phyloP scores from a whole-genome alignment of 2,329 filamentous ascomycete genomes.

The Colletotrichum navitas region DNA sequence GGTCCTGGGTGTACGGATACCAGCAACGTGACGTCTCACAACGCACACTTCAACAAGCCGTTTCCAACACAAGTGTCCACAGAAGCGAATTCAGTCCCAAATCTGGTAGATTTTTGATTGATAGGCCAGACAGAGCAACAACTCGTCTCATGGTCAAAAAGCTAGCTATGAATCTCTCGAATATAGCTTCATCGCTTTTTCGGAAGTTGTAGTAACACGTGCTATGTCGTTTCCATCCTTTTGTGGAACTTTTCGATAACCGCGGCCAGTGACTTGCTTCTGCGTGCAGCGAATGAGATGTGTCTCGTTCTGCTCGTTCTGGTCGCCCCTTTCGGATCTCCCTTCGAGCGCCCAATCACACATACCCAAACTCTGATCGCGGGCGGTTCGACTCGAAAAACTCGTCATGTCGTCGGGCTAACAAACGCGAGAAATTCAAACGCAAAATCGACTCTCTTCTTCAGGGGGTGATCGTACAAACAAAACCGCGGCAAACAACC shows the following conservation, averaged over 20 bases:
- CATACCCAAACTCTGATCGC: conserved; percentile 28
- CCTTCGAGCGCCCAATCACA: conserved; percentile 34
- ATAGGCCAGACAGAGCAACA: conserved; percentile 34
- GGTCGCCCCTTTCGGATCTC: conserved; percentile 41
- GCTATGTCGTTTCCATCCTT: conserved; percentile 31
- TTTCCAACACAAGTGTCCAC: conserved; percentile 9
- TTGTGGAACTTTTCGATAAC: conserved; percentile 19
- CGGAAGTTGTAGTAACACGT: conserved; percentile 25
- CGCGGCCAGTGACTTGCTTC: conserved; percentile 3
- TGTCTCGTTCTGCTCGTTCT: conserved; percentile 20
- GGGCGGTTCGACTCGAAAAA: conserved; percentile 22
- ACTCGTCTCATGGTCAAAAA: conserved; percentile 35
- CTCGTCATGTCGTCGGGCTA: conserved; percentile 6
- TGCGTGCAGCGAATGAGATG: conserved; percentile 6
- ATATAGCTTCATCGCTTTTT: conserved; percentile 42
- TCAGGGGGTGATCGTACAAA: conserved; percentile 43
- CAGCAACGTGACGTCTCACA: conserved; percentile 2
- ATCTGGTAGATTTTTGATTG: conserved; percentile 11
- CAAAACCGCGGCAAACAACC: conserved; percentile 29
- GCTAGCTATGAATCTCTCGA: conserved; percentile 44
- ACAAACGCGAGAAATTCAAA: conserved; percentile 24
- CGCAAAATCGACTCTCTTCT: conserved; percentile 36
- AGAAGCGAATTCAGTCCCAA: background rate
- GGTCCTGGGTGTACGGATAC: background rate
- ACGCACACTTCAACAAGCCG: conserved; percentile 6